These are phyloP conservation scores for Puccinia coronata DNA, from an alignment of 1,284 basidiomycete species.

Conservation along the genomic window DNA sequence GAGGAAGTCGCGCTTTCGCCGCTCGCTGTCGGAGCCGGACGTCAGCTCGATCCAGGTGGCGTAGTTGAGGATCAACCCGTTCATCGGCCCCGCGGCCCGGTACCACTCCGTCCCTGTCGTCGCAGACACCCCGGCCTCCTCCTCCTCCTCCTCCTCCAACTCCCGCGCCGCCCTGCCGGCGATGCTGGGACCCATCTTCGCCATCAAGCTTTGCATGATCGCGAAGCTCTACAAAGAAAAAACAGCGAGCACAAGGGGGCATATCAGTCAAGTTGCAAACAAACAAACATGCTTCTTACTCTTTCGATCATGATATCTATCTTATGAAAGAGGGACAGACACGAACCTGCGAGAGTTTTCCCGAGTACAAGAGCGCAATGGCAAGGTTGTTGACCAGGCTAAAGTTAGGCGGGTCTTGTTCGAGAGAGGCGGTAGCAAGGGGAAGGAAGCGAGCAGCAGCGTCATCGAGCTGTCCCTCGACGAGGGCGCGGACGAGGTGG, in stretches of 20 bases:
- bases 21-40: neutral
- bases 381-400: constrained; percentile 13
- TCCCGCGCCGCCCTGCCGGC: no score
- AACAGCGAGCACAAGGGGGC: no score
- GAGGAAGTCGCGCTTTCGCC: neutral
- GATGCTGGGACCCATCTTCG: neutral
- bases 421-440: neutral
- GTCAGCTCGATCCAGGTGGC: constrained; percentile 5
- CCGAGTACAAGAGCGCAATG: constrained; percentile 15
- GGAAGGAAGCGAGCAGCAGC: neutral
- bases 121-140: no score
- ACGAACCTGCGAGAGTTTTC: constrained; percentile 22
- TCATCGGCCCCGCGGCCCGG: neutral
- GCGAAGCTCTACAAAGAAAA: neutral
- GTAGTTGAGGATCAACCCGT: constrained; percentile 1
- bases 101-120: neutral
- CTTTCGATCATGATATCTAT: neutral
- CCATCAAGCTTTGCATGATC: constrained; percentile 2
- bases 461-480: neutral
- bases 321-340: neutral
- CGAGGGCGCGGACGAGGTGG: neutral
- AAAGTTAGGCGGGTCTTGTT: neutral
- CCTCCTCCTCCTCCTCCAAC: neutral
- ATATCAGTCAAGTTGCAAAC: no score
- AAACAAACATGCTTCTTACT: no score